phyloP scores from a whole-genome alignment of 2,329 filamentous ascomycete genomes.

The Sclerotinia minor region DNA sequence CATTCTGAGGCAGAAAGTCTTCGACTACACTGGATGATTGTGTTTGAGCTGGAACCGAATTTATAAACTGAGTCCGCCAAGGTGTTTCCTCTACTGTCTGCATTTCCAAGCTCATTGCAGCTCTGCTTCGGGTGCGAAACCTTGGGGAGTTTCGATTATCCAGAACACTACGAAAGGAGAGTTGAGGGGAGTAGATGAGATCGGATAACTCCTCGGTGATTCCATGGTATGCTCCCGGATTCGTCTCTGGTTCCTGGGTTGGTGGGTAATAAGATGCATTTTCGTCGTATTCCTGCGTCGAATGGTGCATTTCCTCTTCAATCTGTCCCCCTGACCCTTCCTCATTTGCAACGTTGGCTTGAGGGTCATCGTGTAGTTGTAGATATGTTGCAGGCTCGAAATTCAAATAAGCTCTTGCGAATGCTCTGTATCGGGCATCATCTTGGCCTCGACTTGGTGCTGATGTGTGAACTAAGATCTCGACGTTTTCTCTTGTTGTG shows the following conservation, averaged over 20 bases:
- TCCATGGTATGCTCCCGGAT: not conserved
- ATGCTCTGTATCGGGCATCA: conserved; percentile 40
- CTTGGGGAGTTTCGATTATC: conserved; percentile 39
- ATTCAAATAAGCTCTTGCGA: conserved; percentile 39
- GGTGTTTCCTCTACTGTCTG: not conserved
- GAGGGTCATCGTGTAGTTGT: conserved; percentile 22
- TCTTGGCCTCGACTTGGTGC: conserved; percentile 40
- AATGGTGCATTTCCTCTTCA: conserved; percentile 31
- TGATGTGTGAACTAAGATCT: conserved; percentile 41
- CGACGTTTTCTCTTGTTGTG: conserved; percentile 34
- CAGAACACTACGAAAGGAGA: conserved; percentile 38
- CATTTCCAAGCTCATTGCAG: not conserved
- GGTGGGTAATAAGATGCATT: conserved; percentile 32
- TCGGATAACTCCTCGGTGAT: conserved; percentile 2
- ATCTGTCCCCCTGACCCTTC: conserved; percentile 39
- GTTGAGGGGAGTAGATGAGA: conserved; percentile 28
- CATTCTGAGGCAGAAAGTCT: conserved; percentile 54
- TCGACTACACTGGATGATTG: conserved; percentile 53
- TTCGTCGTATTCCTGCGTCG: conserved; percentile 33
- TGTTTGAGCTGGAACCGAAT: conserved; percentile 40
- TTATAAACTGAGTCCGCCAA: not conserved
- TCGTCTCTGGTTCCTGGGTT: conserved; percentile 18
- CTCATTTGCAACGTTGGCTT: not conserved
- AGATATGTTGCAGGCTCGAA: conserved; percentile 34
- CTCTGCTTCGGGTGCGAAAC: conserved; percentile 28